These are phyloP conservation scores for Barnettozyma californica DNA, from an alignment of 805 yeast genomes.

Conservation along the genomic window DNA sequence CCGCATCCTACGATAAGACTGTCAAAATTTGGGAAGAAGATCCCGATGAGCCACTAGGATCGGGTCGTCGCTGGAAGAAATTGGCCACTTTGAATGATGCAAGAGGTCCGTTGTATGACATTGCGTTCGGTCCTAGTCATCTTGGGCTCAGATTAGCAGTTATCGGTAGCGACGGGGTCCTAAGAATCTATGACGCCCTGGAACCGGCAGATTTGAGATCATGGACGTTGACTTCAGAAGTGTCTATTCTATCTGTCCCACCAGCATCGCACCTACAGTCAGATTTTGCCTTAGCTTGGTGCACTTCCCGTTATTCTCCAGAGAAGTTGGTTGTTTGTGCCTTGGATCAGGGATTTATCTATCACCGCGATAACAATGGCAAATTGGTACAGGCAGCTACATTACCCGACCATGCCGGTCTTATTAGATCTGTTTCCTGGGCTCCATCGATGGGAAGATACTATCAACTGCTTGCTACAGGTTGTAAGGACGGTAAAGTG, in stretches of 20 bases:
- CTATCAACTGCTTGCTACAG: slow-evolving; percentile 87
- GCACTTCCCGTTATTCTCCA: slow-evolving; percentile 75
- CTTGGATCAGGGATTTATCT: slow-evolving; percentile 82
- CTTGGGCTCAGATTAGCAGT: slow-evolving; percentile 78
- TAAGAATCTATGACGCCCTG: slow-evolving; percentile 79
- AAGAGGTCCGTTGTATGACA: slow-evolving; percentile 83
- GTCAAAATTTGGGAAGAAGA: slow-evolving; percentile 90
- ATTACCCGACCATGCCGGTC: slow-evolving; percentile 79
- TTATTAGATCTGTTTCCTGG: slow-evolving; percentile 89
- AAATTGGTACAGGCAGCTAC: slow-evolving; percentile 54
- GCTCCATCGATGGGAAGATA: slow-evolving; percentile 94
- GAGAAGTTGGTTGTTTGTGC: slow-evolving; percentile 85
- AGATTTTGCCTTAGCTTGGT: slow-evolving; percentile 84
- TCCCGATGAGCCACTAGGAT: slow-evolving; percentile 64
- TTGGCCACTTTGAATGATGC: slow-evolving; percentile 78
- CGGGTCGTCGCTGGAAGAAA: slow-evolving; percentile 81
- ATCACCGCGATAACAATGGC: slow-evolving; percentile 46
- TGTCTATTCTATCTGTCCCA: slow-evolving; percentile 58
- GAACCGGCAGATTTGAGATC: slow-evolving; percentile 84
- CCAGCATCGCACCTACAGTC: slow-evolving; percentile 81
- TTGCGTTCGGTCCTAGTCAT: slow-evolving; percentile 84
- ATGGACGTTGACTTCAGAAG: slow-evolving; percentile 77
- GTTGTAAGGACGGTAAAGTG: slow-evolving; percentile 90
- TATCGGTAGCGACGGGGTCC: slow-evolving; percentile 83
- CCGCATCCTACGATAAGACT: slow-evolving; percentile 86